Base-by-base conservation (phyloP, 2,329 filamentous ascomycete genomes). In the Endoconidiophora laricicola region DNA sequence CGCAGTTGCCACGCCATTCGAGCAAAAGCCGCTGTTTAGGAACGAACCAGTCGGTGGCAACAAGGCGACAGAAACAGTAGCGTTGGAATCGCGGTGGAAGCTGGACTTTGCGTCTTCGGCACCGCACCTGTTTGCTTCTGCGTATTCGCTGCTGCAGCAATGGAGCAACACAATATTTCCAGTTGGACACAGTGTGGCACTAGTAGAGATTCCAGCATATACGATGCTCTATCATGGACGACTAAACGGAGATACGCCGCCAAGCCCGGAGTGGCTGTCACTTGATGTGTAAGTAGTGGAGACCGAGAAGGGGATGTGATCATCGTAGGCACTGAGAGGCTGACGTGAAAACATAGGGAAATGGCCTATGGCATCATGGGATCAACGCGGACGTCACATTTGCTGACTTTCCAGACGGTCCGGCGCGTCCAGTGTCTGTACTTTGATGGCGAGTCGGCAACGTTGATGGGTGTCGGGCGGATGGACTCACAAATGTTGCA, bases 321-420 rank as follows among this genome's bases (percentile, higher is more conserved):
- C 22, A 16, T 48, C 46, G 16, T 36, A 20, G 16, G 43, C 4
- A 14, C 53, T 55, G 33, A 57, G 14, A 23, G 6, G 12, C 23
- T 42, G 16, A 40, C 40, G 33, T 14, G 20, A 7, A 16, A n/a
- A 9, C 26, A 10, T 42, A 65, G 63, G 39, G 69, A 69, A 51
- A 73, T 73, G 70, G 63, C 69, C n/a, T 73, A 73, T 55, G 68
- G 67, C 4, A 73, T 74, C 54, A 72, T 71, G 65, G 70, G 70
- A 18, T 60, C 59, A 1, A 60, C 61, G 22, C 60, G 64, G 33
- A 58, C 67, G 46, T 68, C 66, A 6, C 65, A 66, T 52, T 61
- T 73, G 60, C 60, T 72, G 37, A 71, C 67, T 1, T 74, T 70
- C 56, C 65, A 71, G 55, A 69, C 68, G 1, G 68, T 62, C 16